Percentiles rank a stretch among this genome's conserved stretches.
These are phyloP conservation scores for Staphylotrichum tortipilum DNA, from an alignment of 495 filamentous ascomycete species.

Conservation along the genomic window DNA sequence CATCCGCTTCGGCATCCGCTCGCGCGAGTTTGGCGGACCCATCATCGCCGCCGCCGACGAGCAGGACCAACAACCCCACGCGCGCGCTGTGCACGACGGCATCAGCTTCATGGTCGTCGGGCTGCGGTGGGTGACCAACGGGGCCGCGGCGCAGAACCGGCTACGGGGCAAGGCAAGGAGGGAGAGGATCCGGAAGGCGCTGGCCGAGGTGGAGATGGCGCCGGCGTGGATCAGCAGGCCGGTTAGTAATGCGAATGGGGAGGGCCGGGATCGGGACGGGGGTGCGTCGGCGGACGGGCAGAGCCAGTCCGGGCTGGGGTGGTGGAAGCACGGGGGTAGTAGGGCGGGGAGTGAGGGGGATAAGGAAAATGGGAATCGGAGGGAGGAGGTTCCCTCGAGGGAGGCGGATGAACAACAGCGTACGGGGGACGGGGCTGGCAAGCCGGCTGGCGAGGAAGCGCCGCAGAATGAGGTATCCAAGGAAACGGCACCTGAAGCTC, in stretches of 20 bases:
- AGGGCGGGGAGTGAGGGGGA: conserved; percentile 29
- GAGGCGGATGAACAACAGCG: too few relatives aligned
- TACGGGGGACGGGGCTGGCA: too few relatives aligned
- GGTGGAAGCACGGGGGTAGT: conserved; percentile 16
- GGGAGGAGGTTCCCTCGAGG: too few relatives aligned
- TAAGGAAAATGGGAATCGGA: conserved; percentile 40
- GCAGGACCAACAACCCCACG: too few relatives aligned
- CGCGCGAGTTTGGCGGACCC: conserved; percentile 58
- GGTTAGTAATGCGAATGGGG: conserved; percentile 3
- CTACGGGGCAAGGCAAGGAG: conserved; percentile 38
- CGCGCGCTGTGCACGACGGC: conserved; percentile 60
- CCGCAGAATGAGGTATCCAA: background rate
- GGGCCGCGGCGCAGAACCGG: conserved; percentile 51
- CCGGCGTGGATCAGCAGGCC: conserved; percentile 18
- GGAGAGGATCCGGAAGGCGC: conserved; percentile 41
- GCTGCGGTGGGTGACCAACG: conserved; percentile 72
- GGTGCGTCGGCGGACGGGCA: too few relatives aligned
- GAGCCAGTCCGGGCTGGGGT: too few relatives aligned
- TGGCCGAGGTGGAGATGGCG: conserved; percentile 32
- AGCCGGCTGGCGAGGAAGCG: background rate
- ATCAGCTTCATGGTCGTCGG: conserved; percentile 77
- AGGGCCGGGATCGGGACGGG: conserved; percentile 3
- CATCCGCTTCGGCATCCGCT: conserved; percentile 68
- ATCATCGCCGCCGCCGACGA: conserved; percentile 21
- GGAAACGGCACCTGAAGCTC: background rate